Percentiles rank a stretch among this genome's conserved stretches.
Evolutionary conservation across 2,329 filamentous ascomycete species (phyloP).

Genomic region (Beauveria medogensis): DNA sequence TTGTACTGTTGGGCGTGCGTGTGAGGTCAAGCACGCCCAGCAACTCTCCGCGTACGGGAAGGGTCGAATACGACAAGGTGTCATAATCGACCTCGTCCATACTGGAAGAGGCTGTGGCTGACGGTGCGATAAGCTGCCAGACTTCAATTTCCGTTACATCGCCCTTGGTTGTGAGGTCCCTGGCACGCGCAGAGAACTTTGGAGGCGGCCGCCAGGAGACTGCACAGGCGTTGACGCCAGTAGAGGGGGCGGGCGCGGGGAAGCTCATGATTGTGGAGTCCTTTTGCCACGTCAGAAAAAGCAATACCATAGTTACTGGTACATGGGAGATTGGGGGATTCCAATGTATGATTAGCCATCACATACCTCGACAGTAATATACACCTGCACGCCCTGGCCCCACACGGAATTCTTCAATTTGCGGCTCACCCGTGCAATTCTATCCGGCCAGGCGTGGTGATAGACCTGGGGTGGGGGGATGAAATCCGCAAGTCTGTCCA

Average conservation of each 20-base stretch:
- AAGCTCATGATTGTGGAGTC: slow-evolving; percentile 3
- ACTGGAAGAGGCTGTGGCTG: background rate
- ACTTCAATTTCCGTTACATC: slow-evolving; percentile 5
- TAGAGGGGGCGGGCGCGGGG: background rate
- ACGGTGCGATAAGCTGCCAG: slow-evolving; percentile 3
- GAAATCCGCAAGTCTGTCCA: background rate
- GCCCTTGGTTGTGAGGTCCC: slow-evolving; percentile 6
- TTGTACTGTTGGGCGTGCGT: background rate
- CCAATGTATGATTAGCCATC: background rate
- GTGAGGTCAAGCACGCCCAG: slow-evolving; percentile 5
- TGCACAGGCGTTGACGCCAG: background rate
- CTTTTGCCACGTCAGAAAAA: background rate
- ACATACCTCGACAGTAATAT: slow-evolving; percentile 5
- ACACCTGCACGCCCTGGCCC: slow-evolving; percentile 1
- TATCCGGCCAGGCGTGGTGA: background rate
- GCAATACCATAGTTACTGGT: too few species aligned
- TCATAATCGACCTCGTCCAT: slow-evolving; percentile 9
- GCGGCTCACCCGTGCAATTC: slow-evolving; percentile 1
- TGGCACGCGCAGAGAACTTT: background rate
- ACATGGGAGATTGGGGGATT: too few species aligned
- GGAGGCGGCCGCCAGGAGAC: background rate
- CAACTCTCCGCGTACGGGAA: slow-evolving; percentile 8
- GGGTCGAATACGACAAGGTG: slow-evolving; percentile 3
- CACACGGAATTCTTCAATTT: background rate
- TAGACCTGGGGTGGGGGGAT: background rate